These are phyloP conservation scores for Zoysia japonica DNA, from an alignment of 176 grass and related monocot species.

Conservation along the genomic window DNA sequence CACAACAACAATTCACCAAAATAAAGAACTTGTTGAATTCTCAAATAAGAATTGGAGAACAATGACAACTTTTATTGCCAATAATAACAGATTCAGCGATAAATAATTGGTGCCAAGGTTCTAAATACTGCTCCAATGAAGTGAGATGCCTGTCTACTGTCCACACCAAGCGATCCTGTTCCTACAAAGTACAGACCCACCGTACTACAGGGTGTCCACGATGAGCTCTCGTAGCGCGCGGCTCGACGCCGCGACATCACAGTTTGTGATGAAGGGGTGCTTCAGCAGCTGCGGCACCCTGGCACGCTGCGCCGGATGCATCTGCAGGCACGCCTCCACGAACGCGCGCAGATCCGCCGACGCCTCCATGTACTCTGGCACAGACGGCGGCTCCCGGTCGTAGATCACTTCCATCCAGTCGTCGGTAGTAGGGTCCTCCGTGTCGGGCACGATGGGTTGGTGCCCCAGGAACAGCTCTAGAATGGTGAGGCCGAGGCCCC, in stretches of 20 bases:
- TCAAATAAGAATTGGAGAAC: no score
- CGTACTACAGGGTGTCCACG: background rate
- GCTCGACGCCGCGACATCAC: background rate
- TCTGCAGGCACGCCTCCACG: conserved; percentile 34
- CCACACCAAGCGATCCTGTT: no score
- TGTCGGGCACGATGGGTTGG: background rate
- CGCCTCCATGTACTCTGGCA: background rate
- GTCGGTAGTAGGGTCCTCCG: background rate
- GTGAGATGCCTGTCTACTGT: no score
- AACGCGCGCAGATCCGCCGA: background rate
- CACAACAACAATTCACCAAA: no score
- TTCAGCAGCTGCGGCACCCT: conserved; percentile 25
- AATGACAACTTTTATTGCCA: no score
- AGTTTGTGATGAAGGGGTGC: conserved; percentile 30
- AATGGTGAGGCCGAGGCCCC: background rate
- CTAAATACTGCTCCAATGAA: no score
- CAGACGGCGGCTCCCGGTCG: background rate
- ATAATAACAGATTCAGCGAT: no score
- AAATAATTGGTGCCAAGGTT: no score
- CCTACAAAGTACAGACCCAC: background rate
- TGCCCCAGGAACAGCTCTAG: background rate
- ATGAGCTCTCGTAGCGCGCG: conserved; percentile 23
- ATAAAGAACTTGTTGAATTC: no score
- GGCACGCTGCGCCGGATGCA: conserved; percentile 21
- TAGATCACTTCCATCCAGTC: background rate